Conservation (phyloP, 2,329 filamentous ascomycete species). For the Nectriaceae sp. region DNA sequence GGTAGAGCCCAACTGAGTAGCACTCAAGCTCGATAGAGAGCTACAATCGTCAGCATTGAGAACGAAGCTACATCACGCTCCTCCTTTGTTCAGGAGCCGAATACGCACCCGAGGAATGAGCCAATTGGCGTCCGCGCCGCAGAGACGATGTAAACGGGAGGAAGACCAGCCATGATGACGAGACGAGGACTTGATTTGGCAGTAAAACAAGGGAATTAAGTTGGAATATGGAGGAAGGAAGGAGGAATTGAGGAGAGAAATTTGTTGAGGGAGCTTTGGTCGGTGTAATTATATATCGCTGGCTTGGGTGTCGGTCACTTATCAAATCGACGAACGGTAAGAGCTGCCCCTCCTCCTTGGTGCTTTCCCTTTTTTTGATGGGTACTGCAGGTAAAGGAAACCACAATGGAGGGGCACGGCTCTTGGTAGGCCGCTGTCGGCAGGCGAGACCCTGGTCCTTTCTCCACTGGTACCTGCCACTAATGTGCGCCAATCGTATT, state of each 20-base stretch:
- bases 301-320: background rate
- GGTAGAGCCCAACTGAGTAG: constrained; percentile 82
- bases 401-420: constrained; percentile 24
- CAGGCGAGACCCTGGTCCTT: constrained; percentile 12
- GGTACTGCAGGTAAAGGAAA: background rate
- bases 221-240: constrained; percentile 11
- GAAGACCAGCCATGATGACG: constrained; percentile 72
- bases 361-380: constrained; percentile 5
- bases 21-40: constrained; percentile 84
- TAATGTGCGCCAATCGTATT: background rate
- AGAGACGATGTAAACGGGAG: constrained; percentile 94
- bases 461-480: constrained; percentile 25
- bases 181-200: constrained; percentile 6
- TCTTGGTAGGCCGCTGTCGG: constrained; percentile 27
- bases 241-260: constrained; percentile 7
- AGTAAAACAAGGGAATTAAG: constrained; percentile 9
- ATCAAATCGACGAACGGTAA: constrained; percentile 1
- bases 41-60: constrained; percentile 48
- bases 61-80: background rate
- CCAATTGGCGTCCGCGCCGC: constrained; percentile 88
- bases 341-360: constrained; percentile 6
- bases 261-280: constrained; percentile 10
- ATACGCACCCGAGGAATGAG: constrained; percentile 82
- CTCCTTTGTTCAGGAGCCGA: constrained; percentile 1
- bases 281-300: constrained; percentile 3